A percentile compares a stretch with the other conserved stretches of the same genome.
Evolutionary conservation across 352 stramenopile genomes (phyloP).

Genomic region (Phytophthora citricola): DNA sequence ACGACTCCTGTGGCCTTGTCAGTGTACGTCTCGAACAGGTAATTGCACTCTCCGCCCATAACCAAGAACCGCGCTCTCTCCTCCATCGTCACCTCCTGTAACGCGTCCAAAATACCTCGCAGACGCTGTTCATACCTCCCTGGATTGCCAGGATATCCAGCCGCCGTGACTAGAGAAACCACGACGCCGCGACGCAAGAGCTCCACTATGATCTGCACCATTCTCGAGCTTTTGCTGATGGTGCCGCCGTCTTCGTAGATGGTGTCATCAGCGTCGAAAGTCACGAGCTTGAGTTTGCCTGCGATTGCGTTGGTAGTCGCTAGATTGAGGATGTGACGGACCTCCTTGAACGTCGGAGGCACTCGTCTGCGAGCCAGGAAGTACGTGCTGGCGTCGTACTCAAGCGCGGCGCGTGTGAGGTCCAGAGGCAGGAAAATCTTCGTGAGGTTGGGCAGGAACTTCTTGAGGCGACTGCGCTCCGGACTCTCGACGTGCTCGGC

Average conservation of each 20-base stretch:
- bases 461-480: conserved; percentile 52
- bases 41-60: conserved; percentile 98
- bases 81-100: conserved; percentile 55
- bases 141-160: conserved; percentile 76
- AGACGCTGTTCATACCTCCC: conserved; percentile 78
- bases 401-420: conserved; percentile 61
- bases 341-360: conserved; percentile 85
- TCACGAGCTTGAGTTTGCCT: conserved; percentile 80
- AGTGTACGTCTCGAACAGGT: conserved; percentile 86
- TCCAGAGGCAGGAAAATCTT: conserved; percentile 79
- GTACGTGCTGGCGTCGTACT: conserved; percentile 79
- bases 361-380: conserved; percentile 83
- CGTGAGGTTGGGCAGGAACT: conserved; percentile 70
- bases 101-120: conserved; percentile 75
- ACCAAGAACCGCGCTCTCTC: conserved; percentile 85
- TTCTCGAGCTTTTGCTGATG: conserved; percentile 68
- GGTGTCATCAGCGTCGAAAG: conserved; percentile 88
- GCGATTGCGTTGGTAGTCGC: conserved; percentile 79
- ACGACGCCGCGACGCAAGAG: conserved; percentile 73
- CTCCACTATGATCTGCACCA: conserved; percentile 77
- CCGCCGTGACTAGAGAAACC: conserved; percentile 85
- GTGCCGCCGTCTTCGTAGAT: conserved; percentile 88
- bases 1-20: conserved; percentile 48
- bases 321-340: conserved; percentile 87
- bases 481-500: conserved; percentile 64